These are phyloP conservation scores for Gossypium gossypioides DNA, from an alignment of 441 rosid genomes.

Conservation along the genomic window DNA sequence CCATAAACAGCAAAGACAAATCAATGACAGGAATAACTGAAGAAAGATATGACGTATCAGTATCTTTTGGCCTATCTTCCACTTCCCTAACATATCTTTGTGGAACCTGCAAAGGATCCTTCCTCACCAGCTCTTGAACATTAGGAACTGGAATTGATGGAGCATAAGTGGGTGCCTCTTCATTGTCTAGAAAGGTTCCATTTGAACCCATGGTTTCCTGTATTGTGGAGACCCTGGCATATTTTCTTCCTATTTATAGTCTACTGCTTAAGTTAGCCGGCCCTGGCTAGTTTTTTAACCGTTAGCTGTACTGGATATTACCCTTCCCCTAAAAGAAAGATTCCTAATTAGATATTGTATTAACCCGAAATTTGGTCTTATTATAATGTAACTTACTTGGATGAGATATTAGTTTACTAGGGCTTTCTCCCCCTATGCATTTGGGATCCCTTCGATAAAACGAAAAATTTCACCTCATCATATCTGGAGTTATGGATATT, in stretches of 20 bases:
- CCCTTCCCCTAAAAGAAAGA: background rate
- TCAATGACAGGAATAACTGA: slow-evolving; percentile 21
- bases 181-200: background rate
- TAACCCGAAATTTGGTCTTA: too few relatives aligned
- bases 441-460: too few relatives aligned
- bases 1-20: slow-evolving; percentile 14
- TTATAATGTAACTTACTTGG: too few relatives aligned
- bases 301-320: background rate
- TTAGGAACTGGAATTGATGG: slow-evolving; percentile 23
- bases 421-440: too few relatives aligned
- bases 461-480: too few relatives aligned
- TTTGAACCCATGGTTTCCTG: slow-evolving; percentile 12
- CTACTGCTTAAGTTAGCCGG: too few relatives aligned
- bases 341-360: too few relatives aligned
- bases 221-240: background rate
- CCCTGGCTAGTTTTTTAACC: background rate
- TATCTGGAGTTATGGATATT: too few relatives aligned
- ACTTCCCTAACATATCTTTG: slow-evolving; percentile 18
- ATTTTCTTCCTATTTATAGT: background rate
- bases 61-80: slow-evolving; percentile 5
- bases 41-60: slow-evolving; percentile 13
- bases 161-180: slow-evolving; percentile 6
- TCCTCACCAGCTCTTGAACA: slow-evolving; percentile 23
- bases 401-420: too few relatives aligned
- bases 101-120: slow-evolving; percentile 20